Percentiles rank a stretch among this genome's conserved stretches.
Evolutionary conservation across 1,284 basidiomycete species (phyloP).

Genomic region (Melampsora abietis-canadensis): DNA sequence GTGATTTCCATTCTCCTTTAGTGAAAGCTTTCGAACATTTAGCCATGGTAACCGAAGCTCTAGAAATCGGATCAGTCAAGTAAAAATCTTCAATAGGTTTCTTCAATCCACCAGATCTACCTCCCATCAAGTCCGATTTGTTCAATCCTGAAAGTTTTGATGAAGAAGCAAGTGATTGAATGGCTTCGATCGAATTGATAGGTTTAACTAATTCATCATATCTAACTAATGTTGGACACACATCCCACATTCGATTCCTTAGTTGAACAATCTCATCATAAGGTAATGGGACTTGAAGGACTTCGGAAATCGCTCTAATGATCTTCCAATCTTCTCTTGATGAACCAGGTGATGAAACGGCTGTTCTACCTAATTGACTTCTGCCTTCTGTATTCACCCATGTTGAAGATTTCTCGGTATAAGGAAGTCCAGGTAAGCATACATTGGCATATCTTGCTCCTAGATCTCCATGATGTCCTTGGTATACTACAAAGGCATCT

Average conservation of each 20-base stretch:
- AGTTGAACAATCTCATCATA: constrained; percentile 86
- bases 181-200: constrained; percentile 64
- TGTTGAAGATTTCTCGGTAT: constrained; percentile 91
- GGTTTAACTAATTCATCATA: constrained; percentile 82
- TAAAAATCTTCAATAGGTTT: constrained; percentile 92
- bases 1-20: constrained; percentile 58
- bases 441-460: constrained; percentile 96
- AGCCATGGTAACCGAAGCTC: constrained; percentile 72
- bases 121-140: constrained; percentile 49
- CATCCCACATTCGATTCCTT: constrained; percentile 94
- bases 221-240: constrained; percentile 83
- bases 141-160: constrained; percentile 49
- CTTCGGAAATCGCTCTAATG: constrained; percentile 88
- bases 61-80: constrained; percentile 74
- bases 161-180: constrained; percentile 64
- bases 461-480: constrained; percentile 96
- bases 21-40: constrained; percentile 75
- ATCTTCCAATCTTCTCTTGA: constrained; percentile 99
- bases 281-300: constrained; percentile 72
- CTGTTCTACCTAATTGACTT: constrained; percentile 82
- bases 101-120: constrained; percentile 62
- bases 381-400: constrained; percentile 99
- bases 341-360: constrained; percentile 91
- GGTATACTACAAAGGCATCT: constrained; percentile 96
- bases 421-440: constrained; percentile 85